These are phyloP conservation scores for Monosporascus sp. DNA, from an alignment of 2,329 filamentous ascomycete species.

Conservation along the genomic window DNA sequence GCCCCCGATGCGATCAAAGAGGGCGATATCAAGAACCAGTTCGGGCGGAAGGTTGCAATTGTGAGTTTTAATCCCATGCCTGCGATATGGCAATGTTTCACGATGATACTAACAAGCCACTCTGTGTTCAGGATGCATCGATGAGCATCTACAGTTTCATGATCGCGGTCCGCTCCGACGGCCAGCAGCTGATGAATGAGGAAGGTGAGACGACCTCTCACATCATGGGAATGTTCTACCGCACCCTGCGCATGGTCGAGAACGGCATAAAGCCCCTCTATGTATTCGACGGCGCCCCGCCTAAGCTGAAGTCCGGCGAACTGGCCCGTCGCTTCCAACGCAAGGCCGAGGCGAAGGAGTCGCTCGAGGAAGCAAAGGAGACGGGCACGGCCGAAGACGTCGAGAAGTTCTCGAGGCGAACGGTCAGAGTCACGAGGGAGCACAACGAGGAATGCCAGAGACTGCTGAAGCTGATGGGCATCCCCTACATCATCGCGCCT, in stretches of 20 bases:
- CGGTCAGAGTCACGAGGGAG: constrained; percentile 90
- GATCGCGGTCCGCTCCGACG: constrained; percentile 93
- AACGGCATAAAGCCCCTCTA: constrained; percentile 98
- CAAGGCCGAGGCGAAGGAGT: constrained; percentile 86
- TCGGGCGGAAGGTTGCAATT: constrained; percentile 96
- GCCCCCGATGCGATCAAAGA: constrained; percentile 93
- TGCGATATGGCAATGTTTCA: neutral
- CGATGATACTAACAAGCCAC: neutral
- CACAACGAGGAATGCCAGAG: constrained; percentile 94
- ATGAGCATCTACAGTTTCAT: constrained; percentile 99
- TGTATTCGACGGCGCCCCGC: constrained; percentile 94
- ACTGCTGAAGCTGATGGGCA: constrained; percentile 88
- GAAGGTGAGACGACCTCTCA: constrained; percentile 95
- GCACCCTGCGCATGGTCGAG: constrained; percentile 94
- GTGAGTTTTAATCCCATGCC: constrained; percentile 47
- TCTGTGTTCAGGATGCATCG: constrained; percentile 56
- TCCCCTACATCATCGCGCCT: constrained; percentile 90
- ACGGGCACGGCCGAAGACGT: constrained; percentile 95
- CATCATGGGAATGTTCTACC: constrained; percentile 99
- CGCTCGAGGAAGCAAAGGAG: constrained; percentile 92
- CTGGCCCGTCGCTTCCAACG: constrained; percentile 93
- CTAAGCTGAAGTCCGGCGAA: constrained; percentile 96
- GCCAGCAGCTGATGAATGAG: constrained; percentile 93
- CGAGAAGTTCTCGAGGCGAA: constrained; percentile 92
- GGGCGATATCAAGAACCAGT: constrained; percentile 98